Conservation (phyloP, 2,329 filamentous ascomycete species). For the Fonsecaea pedrosoi region DNA sequence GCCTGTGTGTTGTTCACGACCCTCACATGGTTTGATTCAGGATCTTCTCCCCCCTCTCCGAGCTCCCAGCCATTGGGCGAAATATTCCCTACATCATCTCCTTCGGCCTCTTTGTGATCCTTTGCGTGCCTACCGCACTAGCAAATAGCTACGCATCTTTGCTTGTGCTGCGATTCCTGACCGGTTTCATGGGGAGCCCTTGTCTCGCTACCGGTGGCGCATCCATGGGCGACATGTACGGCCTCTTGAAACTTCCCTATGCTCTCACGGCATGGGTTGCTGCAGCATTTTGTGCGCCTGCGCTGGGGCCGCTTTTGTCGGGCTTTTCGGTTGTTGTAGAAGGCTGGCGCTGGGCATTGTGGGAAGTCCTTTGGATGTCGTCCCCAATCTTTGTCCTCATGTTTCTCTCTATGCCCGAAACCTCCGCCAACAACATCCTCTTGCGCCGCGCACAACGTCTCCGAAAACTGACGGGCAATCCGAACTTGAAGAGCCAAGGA, state of each 20-base stretch:
- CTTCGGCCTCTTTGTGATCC: conserved; percentile 71
- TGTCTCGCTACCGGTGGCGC: conserved; percentile 66
- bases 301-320: conserved; percentile 57
- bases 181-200: conserved; percentile 71
- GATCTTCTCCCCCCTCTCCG: conserved; percentile 69
- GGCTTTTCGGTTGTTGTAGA: conserved; percentile 66
- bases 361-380: conserved; percentile 68
- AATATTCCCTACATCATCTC: conserved; percentile 72
- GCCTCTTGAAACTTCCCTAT: conserved; percentile 63
- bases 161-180: conserved; percentile 68
- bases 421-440: conserved; percentile 65
- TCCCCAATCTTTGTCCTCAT: conserved; percentile 66
- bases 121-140: conserved; percentile 69
- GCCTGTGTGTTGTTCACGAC: neutral
- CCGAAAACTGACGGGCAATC: conserved; percentile 65
- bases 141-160: conserved; percentile 69
- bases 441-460: conserved; percentile 67
- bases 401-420: conserved; percentile 70
- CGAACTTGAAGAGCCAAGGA: conserved; percentile 64
- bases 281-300: conserved; percentile 43
- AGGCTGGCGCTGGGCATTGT: conserved; percentile 65
- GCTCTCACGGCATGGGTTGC: conserved; percentile 66
- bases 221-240: conserved; percentile 57
- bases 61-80: conserved; percentile 70
- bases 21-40: conserved; percentile 13